A percentile compares a stretch with the other conserved stretches of the same genome.
phyloP scores from a whole-genome alignment of 305 asterid genomes.

The Fraxinus greggii region DNA sequence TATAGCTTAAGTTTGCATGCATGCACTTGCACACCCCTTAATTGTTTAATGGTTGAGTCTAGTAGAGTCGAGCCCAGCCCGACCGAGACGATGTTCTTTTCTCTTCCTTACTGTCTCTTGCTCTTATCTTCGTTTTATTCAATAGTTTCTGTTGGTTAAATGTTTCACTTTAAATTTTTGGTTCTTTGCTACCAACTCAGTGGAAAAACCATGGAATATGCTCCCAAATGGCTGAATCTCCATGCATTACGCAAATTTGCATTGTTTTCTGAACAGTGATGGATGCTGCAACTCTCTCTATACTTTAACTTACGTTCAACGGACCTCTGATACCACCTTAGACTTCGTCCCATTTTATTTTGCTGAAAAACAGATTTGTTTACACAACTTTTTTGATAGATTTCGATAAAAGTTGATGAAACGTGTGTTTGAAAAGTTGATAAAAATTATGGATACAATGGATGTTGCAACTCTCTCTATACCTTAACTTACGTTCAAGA shows the following conservation, averaged over 20 bases:
- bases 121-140: neutral
- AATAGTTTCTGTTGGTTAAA: neutral
- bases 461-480: neutral
- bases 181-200: neutral
- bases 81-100: neutral
- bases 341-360: neutral
- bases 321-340: neutral
- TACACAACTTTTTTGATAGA: too few relatives aligned
- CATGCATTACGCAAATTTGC: neutral
- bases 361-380: neutral
- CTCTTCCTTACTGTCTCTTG: neutral
- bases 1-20: neutral
- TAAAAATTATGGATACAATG: too few relatives aligned
- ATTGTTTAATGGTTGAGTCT: neutral
- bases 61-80: neutral
- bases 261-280: neutral
- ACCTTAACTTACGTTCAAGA: neutral
- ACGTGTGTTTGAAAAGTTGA: too few relatives aligned
- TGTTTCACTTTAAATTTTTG: neutral
- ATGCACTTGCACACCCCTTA: neutral
- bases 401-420: too few relatives aligned
- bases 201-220: neutral
- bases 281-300: neutral
- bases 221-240: neutral
- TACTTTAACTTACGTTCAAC: neutral